Base-by-base conservation (phyloP, 2,329 filamentous ascomycete genomes). In the Aspergillus udagawae region DNA sequence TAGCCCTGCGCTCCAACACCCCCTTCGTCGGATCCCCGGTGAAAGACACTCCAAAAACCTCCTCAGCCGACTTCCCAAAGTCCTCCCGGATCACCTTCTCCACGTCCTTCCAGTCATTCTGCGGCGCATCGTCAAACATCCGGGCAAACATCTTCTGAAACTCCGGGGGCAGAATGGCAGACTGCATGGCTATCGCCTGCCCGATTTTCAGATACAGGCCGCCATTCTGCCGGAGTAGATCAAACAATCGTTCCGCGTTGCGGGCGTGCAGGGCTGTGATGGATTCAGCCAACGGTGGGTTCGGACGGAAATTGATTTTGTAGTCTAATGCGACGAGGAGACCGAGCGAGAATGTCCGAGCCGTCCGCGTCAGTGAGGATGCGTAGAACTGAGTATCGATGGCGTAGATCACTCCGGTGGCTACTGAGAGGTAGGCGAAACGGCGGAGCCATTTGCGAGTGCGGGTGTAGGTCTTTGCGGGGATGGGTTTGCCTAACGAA, bases 141-240 rank as follows among this genome's bases (percentile, higher is more conserved):
- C 89, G 84, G 23, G 88, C 82, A 71, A 99, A 99, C 92, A 97
- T 97, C 68, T 88, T 87, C 79, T 96, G 92, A 67, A 97, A 97
- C 74, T 96, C 92, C 0, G 92, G 90, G 27, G 94, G 94, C 60
- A 99, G 78, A 27, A 97, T 87, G 0, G 93, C 93, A 64, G 90
- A 93, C 80, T 99, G 94, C 94, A 97, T 97, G 14, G 93, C 94
- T 64, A 99, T 93, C 4, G 94, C 94, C 80, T 99, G 94, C 0
- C 94, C 94, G 57, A 99, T 97, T 82, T 99, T 99, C 70, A 97
- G 81, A 71, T 97, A 99, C 20, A 99, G 77, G 0, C 94, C 94
- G 59, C 94, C 93, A 81, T 99, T 99, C 55, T 84, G 79, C 27
- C 90, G 83, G 63, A 97, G 81, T 60, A 99, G 78, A 29, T 93